Conservation (phyloP, 2,329 filamentous ascomycete genomes). For the Sordariomycetes sp. region DNA sequence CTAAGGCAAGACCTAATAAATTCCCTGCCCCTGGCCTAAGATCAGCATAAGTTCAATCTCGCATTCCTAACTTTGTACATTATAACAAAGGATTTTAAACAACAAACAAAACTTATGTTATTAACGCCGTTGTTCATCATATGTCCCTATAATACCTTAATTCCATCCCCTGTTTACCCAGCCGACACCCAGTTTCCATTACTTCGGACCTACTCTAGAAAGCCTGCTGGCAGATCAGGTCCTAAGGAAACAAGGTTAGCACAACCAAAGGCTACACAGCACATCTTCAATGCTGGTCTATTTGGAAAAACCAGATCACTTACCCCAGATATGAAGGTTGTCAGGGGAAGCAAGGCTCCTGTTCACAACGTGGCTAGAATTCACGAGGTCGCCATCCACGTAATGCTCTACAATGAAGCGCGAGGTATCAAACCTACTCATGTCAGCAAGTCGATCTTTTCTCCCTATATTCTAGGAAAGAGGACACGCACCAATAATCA, state of each 20-base stretch:
- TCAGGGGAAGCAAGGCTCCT: neutral
- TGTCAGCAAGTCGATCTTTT: conserved; percentile 23
- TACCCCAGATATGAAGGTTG: conserved; percentile 2
- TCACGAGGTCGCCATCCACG: conserved; percentile 51
- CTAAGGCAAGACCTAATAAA: no score
- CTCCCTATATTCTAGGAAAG: neutral
- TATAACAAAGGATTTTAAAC: no score
- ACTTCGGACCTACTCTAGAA: conserved; percentile 5
- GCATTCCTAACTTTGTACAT: no score
- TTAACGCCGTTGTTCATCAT: no score
- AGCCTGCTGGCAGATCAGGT: conserved; percentile 9
- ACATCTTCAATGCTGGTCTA: no score
- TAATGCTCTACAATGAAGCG: conserved; percentile 39
- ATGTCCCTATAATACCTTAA: no score
- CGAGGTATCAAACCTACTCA: neutral
- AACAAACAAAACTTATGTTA: no score
- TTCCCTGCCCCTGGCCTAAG: no score
- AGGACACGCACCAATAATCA: conserved; percentile 50
- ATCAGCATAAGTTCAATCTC: no score
- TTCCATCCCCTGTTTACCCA: no score
- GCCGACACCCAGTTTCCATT: no score
- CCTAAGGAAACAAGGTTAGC: conserved; percentile 2
- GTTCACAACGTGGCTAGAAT: conserved; percentile 29
- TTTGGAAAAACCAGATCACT: neutral
- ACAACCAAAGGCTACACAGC: no score